phyloP scores from a whole-genome alignment of 176 grass and related monocot genomes.

The Phoenix dactylifera region DNA sequence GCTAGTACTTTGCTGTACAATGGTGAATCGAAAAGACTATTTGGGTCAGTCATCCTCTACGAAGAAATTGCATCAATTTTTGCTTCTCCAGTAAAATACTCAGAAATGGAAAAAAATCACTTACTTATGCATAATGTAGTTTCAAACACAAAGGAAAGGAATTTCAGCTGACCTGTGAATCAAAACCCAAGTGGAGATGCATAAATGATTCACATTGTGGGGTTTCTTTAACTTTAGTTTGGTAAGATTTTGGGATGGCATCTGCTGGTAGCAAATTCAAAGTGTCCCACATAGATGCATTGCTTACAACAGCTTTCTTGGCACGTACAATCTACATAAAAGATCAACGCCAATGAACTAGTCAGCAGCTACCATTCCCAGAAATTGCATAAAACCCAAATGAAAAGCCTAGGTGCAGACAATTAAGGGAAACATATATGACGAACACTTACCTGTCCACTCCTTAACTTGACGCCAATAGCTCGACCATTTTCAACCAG shows the following conservation, averaged over 20 bases:
- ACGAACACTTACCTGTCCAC: conserved; percentile 51
- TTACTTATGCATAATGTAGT: no score
- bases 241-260: conserved; percentile 53
- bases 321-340: conserved; percentile 64
- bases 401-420: not conserved
- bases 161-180: conserved; percentile 41
- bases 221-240: conserved; percentile 61
- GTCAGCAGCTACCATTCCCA: conserved; percentile 15
- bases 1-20: no score
- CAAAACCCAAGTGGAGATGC: conserved; percentile 92
- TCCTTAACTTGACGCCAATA: conserved; percentile 71
- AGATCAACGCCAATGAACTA: conserved; percentile 23
- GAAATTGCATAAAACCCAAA: conserved; percentile 17
- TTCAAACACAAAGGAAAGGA: not conserved
- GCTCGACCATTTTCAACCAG: conserved; percentile 77
- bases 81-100: no score
- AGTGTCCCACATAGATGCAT: conserved; percentile 96
- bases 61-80: no score
- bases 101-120: no score
- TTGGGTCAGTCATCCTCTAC: no score
- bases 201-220: conserved; percentile 94
- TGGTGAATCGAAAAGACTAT: no score
- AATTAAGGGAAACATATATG: not conserved
- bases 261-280: conserved; percentile 64
- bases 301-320: conserved; percentile 88